phyloP scores from a whole-genome alignment of 2,329 filamentous ascomycete species.

The Alternaria alternata region DNA sequence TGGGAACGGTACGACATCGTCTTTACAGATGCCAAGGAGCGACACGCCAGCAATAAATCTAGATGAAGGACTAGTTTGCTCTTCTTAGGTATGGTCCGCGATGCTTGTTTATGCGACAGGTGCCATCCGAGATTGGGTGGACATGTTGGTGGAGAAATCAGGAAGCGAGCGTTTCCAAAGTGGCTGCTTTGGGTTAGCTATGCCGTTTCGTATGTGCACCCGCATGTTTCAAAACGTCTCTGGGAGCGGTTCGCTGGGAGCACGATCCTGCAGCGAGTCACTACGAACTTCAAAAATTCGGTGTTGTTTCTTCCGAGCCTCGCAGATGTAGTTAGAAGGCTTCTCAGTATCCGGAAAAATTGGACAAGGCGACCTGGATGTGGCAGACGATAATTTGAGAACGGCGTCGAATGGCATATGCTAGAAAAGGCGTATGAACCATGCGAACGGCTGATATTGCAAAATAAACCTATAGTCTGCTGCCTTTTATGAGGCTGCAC shows the following conservation, averaged over 20 bases:
- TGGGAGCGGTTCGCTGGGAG: slow-evolving; percentile 23
- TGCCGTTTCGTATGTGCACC: slow-evolving; percentile 22
- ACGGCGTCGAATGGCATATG: background rate
- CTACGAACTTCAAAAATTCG: slow-evolving; percentile 3
- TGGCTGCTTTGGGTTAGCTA: slow-evolving; percentile 26
- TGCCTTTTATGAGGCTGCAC: slow-evolving; percentile 12
- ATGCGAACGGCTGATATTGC: background rate
- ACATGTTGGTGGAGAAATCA: slow-evolving; percentile 24
- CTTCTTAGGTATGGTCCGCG: slow-evolving; percentile 11
- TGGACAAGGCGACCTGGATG: background rate
- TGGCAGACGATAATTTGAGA: background rate
- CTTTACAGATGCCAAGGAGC: slow-evolving; percentile 19
- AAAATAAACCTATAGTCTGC: background rate
- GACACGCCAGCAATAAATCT: slow-evolving; percentile 19
- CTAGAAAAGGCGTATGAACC: background rate
- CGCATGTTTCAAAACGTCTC: slow-evolving; percentile 34
- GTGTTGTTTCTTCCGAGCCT: background rate
- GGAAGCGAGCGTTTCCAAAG: slow-evolving; percentile 35
- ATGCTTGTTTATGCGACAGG: slow-evolving; percentile 26
- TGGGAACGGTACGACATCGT: slow-evolving; percentile 16
- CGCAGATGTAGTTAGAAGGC: background rate
- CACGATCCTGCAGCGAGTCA: slow-evolving; percentile 18
- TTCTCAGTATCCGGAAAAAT: background rate
- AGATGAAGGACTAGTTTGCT: slow-evolving; percentile 22
- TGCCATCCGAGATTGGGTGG: slow-evolving; percentile 32